These are phyloP conservation scores for Phyllosticta ampelicida DNA, from an alignment of 2,329 filamentous ascomycete species.

Conservation along the genomic window DNA sequence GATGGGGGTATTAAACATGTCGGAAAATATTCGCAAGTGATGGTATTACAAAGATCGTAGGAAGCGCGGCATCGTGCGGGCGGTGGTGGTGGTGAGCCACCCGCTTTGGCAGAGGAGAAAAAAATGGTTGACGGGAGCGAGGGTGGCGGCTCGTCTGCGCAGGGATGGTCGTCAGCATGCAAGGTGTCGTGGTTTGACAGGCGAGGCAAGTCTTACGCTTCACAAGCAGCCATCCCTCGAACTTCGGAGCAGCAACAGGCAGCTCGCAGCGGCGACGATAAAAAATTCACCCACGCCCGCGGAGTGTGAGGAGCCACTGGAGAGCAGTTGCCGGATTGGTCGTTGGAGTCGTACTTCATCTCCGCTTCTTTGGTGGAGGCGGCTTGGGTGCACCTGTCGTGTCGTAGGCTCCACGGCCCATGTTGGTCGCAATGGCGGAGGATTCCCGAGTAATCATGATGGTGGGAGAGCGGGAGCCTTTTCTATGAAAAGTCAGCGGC, in stretches of 20 bases:
- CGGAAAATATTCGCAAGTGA: slow-evolving; percentile 10
- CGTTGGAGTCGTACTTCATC: slow-evolving; percentile 12
- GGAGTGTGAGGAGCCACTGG: slow-evolving; percentile 7
- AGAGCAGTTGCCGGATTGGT: background rate
- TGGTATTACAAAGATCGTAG: slow-evolving; percentile 12
- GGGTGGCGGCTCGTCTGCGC: slow-evolving; percentile 10
- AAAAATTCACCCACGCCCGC: slow-evolving; percentile 7
- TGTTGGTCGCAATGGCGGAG: slow-evolving; percentile 30
- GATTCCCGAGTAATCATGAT: slow-evolving; percentile 35
- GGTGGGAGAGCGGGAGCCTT: slow-evolving; percentile 16
- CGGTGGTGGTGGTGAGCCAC: slow-evolving; percentile 1
- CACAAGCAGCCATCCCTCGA: slow-evolving; percentile 5
- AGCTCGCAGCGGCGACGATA: slow-evolving; percentile 2
- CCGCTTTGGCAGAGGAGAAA: background rate
- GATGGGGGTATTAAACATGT: slow-evolving; percentile 26
- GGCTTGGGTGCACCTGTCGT: slow-evolving; percentile 40
- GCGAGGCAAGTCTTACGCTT: slow-evolving; percentile 6
- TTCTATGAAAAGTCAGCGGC: slow-evolving; percentile 17
- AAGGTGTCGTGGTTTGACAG: slow-evolving; percentile 10
- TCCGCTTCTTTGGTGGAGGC: slow-evolving; percentile 30
- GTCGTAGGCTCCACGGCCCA: slow-evolving; percentile 40
- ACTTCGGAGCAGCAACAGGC: slow-evolving; percentile 3
- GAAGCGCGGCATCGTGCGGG: slow-evolving; percentile 7
- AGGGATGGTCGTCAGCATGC: slow-evolving; percentile 9
- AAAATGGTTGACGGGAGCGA: slow-evolving; percentile 8